Evolutionary conservation across 148 eudicot species (phyloP), one percentile per base, ranked within the genome.

Genomic region (Camellia granthamiana): DNA sequence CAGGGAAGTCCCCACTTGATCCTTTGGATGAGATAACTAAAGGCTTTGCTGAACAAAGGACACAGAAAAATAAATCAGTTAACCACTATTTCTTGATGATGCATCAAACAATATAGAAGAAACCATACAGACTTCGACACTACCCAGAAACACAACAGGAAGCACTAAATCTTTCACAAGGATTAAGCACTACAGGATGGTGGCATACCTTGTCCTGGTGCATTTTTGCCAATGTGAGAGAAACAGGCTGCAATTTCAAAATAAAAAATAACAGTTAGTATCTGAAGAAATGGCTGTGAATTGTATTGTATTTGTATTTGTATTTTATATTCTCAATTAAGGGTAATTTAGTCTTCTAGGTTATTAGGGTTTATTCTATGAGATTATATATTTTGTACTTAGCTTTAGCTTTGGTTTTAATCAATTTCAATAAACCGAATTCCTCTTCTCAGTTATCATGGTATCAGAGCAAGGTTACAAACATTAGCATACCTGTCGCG

Each of bases 1-100:
- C 91, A 68, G 99, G 99, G 81, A 81, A 93, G 84, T 91, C 89
- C 10, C 98, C 99, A 82, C 99, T 96, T 54, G 99, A 94, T 75
- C 99, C 99, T 76, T 85, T 78, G 41, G 88, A 81, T 73, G 98
- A 85, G 81, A 94, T 90, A 69, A 92, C 90, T 87, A 89, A 82
- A 51, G 94, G 88, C 11, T 59, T 84, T 69, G 78, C 99, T 94
- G 90, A 76, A 88, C 81, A 54, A 70, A 78, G 73, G 10, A 66
- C 60, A 83, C 46, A 67, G 44, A 30, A 76, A 42, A 47, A 75
- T 69, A 52, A 74, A 77, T 13, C 63, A 69, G 1, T n/a, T 0
- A 81, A 55, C 60, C 18, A 47, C n/a, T 7, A 54, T 10, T n/a
- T 9, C 2, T 2, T 41, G 3, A 49, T 77, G 61, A 13, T 7